Base-by-base conservation (phyloP, 2,329 filamentous ascomycete species). In the Colletotrichum gigasporum region DNA sequence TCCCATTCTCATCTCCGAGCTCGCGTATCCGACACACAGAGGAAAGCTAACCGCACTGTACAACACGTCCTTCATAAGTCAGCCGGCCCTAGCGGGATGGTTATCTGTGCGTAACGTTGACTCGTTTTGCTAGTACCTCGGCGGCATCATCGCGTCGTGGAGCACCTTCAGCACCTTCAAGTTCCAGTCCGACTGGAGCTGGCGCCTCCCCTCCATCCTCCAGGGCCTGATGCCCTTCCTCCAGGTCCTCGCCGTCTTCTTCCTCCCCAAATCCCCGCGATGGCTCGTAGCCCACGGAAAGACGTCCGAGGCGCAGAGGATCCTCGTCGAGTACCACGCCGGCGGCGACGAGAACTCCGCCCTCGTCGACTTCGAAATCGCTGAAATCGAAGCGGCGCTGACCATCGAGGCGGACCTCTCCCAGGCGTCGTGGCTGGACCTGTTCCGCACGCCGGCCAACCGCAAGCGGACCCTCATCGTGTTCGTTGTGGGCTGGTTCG, bases 361-460 rank as follows among this genome's bases (percentile, higher is more conserved):
- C 0, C 71, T 81, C 12, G 80, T 82, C 5, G 71, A 73, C 54
- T 74, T 81, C 4, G 77, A 80, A 67, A 71, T 79, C 55, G 71
- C 71, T 28, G 79, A 82, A 60, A 80, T 82, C 68, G 71, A 76
- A 51, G 64, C 72, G 1, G 71, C 73, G 42, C 42, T 62, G n/a
- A 26, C 30, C 6, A n/a, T 35, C 16, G 58, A 62, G 22, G 12
- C 42, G 11, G 54, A 57, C 32, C n/a, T 20, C 41, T 35, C 24
- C 39, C 45, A 18, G 14, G 26, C 39, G 16, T 44, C 48, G 4
- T 47, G 58, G 58, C 34, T 52, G 20, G 39, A 35, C 16, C 39
- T 61, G 26, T n/a, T 76, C 32, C 72, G 74, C 37, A 69, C 70
- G 6, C 69, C 69, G 0, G 71, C 66, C 16, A 74, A 73, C 67